Evolutionary conservation across 148 eudicot genomes (phyloP).

Genomic region (Rhododendron molle): DNA sequence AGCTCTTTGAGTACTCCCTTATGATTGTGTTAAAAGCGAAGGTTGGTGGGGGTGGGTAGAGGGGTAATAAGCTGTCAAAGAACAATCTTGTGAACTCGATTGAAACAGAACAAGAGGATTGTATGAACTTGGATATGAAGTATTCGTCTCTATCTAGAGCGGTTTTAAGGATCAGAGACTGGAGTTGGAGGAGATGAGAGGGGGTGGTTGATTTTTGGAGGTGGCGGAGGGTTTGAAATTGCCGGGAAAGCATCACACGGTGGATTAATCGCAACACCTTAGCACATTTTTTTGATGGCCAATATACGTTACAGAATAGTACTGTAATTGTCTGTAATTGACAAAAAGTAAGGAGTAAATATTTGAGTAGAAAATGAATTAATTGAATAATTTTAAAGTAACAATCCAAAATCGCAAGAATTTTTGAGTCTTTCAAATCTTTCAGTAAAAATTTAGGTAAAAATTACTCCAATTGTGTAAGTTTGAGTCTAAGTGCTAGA

Average conservation of each 20-base stretch:
- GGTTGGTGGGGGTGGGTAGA: slow-evolving; percentile 29
- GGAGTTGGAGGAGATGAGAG: slow-evolving; percentile 24
- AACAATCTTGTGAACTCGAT: slow-evolving; percentile 17
- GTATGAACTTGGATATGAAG: slow-evolving; percentile 27
- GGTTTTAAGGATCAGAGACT: slow-evolving; percentile 35
- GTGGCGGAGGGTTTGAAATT: slow-evolving; percentile 24
- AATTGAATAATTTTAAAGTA: no score
- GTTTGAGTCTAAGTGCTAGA: no score
- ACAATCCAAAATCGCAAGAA: no score
- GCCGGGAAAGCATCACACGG: slow-evolving; percentile 30
- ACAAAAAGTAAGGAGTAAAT: no score
- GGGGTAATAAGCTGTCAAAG: slow-evolving; percentile 24
- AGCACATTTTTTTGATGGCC: no score
- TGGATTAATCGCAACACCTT: no score
- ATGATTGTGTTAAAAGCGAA: slow-evolving; percentile 41
- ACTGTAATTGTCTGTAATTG: no score
- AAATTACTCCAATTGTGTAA: no score
- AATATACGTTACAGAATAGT: no score
- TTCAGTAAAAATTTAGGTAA: no score
- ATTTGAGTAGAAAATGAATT: not conserved
- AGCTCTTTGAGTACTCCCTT: slow-evolving; percentile 31
- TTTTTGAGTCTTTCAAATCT: no score
- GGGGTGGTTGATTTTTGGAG: slow-evolving; percentile 29
- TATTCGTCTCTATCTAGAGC: slow-evolving; percentile 25
- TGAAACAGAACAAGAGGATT: slow-evolving; percentile 24